phyloP scores from a whole-genome alignment of 176 grass and related monocot genomes.

The Carex pumila region DNA sequence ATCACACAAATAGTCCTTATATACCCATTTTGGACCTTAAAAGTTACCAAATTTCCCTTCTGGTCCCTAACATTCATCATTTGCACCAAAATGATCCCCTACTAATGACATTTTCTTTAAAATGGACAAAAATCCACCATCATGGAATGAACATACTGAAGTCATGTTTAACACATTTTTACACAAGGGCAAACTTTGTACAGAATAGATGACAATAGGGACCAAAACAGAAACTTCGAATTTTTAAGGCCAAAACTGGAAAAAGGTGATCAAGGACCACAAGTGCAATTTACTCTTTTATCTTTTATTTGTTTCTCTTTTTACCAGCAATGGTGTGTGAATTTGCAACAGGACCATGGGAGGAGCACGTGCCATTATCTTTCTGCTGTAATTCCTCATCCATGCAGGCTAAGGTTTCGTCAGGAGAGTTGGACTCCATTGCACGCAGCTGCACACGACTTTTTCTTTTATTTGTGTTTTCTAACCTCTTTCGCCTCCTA shows the following conservation, averaged over 20 bases:
- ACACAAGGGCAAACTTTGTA: not conserved
- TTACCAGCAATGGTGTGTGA: conserved; percentile 9
- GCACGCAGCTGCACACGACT: conserved; percentile 66
- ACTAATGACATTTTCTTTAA: not conserved
- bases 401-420: conserved; percentile 45
- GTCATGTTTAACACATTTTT: not conserved
- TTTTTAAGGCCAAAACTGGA: not conserved
- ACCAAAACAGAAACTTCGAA: not conserved
- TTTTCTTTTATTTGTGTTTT: conserved; percentile 32
- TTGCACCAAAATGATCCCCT: not conserved
- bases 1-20: not conserved
- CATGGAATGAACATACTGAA: not conserved
- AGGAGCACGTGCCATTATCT: conserved; percentile 54
- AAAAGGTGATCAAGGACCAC: not conserved
- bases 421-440: conserved; percentile 60
- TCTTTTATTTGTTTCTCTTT: not conserved
- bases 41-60: not conserved
- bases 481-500: conserved; percentile 48
- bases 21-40: not conserved
- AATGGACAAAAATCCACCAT: not conserved
- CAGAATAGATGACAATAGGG: not conserved
- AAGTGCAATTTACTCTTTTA: not conserved
- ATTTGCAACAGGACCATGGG: conserved; percentile 19
- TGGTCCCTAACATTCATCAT: not conserved
- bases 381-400: conserved; percentile 50